Evolutionary conservation across 2,329 filamentous ascomycete genomes (phyloP), one percentile per base, ranked within the genome.

Genomic region (Colletotrichum musae): DNA sequence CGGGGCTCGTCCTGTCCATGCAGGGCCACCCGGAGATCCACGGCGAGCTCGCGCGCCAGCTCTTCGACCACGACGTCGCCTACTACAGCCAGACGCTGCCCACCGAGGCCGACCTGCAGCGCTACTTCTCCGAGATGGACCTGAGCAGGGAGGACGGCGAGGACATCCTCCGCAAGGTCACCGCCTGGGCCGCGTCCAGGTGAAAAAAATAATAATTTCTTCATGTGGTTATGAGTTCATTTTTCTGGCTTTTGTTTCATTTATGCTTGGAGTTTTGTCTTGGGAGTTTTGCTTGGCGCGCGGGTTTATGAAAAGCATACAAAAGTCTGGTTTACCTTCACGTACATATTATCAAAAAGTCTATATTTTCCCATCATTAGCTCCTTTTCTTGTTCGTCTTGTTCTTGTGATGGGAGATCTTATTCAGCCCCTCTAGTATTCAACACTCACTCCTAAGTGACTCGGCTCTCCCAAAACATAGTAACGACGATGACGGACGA

Each of bases 21-120:
- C 66, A 69, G 36, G 66, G 62, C 3, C 66, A 69, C 28, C 66
- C 66, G 7, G 66, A 69, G 56, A 69, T 69, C 36, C 47, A 69
- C 18, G 66, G 66, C 15, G 66, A 69, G 51, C 51, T 69, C 21
- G 47, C 66, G 7, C 41, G 66, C 12, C 66, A 69, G 21, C 51
- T 69, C 6, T 69, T 69, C 6, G 61, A 69, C 6, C 24, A 54
- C 32, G 39, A 69, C 18, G 51, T 57, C 12, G 21, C 24, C 9
- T 69, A 69, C 18, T 69, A 69, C 54, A 51, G 61, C 18, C 56
- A 64, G 16, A 60, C 62, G 16, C 24, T 69, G 24, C 54, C 54
- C 6, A 66, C 62, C 18, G 56, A 56, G 18, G 66, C 60, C 15
- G 56, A 60, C 16, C 62, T 66, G 12, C 56, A 60, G 28, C 62